Base-by-base conservation (phyloP, 129 eudicot species). In the Pulicaria dysenterica region DNA sequence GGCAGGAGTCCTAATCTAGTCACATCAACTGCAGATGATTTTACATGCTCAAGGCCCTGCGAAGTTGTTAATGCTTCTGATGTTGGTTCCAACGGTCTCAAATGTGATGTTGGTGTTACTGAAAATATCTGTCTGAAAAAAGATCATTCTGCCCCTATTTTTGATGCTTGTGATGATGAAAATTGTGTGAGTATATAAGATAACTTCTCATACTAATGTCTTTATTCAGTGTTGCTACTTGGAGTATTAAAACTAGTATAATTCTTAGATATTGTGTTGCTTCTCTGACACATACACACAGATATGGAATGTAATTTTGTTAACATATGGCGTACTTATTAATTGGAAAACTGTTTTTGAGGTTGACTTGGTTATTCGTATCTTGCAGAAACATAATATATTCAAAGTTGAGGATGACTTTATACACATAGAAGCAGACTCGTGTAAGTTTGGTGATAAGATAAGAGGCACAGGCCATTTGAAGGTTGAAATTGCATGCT, bases 401-500 rank as follows among this genome's bases (percentile, higher is more conserved):
- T 79, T 88, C 75, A 95, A 85, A 84, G 76, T 95, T 63, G 91
- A 81, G 78, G 89, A 85, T 59, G 88, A 79, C 58, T 73, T 81
- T 65, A 82, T 90, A 65, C 84, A 81, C 62, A 60, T 90, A 59
- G 84, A 84, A 64, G 77, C 75, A 13, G 79, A 53, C 65, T 63
- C 81, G 2, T 80, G 76, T 81, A 72, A 56, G 48, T 62, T 67
- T n/a, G n/a, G n/a, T n/a, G n/a, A n/a, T n/a, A n/a, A n/a, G n/a
- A n/a, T n/a, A n/a, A n/a, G n/a, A n/a, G n/a, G n/a, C n/a, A n/a
- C n/a, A n/a, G n/a, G n/a, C n/a, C n/a, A n/a, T n/a, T n/a, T 95
- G 73, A 88, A 86, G 81, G 84, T 82, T 75, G 91, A 88, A 72
- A 85, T 85, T 13, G 97, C 99, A 70, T 95, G 97, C 86, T 66